Percentiles rank a stretch among this genome's conserved stretches.
These are phyloP conservation scores for Cornus suecica DNA, from an alignment of 148 eudicot genomes.

Conservation along the genomic window DNA sequence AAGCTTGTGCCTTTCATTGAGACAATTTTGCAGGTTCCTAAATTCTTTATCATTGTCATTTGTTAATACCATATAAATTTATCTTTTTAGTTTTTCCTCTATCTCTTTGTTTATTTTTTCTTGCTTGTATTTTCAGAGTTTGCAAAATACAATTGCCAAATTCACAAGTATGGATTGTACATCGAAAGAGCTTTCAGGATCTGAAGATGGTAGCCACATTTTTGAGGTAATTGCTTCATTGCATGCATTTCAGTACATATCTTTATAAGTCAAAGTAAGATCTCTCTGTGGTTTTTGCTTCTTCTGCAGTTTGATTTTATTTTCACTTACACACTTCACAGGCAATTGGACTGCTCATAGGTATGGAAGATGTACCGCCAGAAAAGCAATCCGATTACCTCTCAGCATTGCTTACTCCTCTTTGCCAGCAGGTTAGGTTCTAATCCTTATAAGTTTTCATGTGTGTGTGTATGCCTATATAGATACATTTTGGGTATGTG, in stretches of 20 bases:
- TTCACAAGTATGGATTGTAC: slow-evolving; percentile 61
- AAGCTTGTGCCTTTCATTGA: slow-evolving; percentile 88
- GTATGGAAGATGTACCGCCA: slow-evolving; percentile 87
- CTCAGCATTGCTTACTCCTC: slow-evolving; percentile 83
- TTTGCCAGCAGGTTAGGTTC: slow-evolving; percentile 75
- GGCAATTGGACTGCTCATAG: slow-evolving; percentile 96
- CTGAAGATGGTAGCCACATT: slow-evolving; percentile 94
- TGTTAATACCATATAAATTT: not conserved
- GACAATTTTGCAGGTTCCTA: slow-evolving; percentile 81
- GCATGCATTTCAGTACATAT: not conserved
- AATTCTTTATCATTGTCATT: slow-evolving; percentile 3
- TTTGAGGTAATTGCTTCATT: slow-evolving; percentile 64
- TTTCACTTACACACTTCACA: slow-evolving; percentile 23
- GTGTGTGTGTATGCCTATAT: not conserved
- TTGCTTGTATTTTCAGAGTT: slow-evolving; percentile 47
- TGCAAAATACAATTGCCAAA: slow-evolving; percentile 80
- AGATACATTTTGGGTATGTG: not conserved
- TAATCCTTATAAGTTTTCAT: not conserved
- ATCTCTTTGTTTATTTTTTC: not conserved
- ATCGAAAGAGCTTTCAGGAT: slow-evolving; percentile 51
- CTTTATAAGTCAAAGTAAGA: not conserved
- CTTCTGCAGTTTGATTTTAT: slow-evolving; percentile 7
- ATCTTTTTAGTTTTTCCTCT: not conserved
- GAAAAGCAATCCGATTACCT: slow-evolving; percentile 83
- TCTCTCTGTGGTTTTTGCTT: not conserved